Evolutionary conservation across 2,329 filamentous ascomycete species (phyloP), one percentile per base, ranked within the genome.

Genomic region (Aphanoascus verrucosus): DNA sequence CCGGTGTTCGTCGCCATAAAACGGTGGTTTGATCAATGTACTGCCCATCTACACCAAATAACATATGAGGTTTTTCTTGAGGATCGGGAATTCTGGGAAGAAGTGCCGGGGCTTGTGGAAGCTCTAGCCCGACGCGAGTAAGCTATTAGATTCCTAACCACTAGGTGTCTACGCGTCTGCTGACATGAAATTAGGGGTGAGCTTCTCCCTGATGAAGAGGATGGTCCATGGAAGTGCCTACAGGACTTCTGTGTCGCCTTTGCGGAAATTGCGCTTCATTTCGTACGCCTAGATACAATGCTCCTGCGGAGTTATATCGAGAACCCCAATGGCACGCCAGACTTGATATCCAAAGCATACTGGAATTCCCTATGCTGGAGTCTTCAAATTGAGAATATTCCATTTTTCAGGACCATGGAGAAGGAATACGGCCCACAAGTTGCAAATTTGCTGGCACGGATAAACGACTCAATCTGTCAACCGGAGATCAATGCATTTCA

Each of bases 11-110:
- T 62, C 28, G 62, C 65, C 2, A 59, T 74, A 11, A 72, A 70
- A 52, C 58, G 64, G 14, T 77, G 74, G 74, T 59, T 76, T 40
- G 64, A 67, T 19, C 61, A 67, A 8, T 72, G 70, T 50, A 60
- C 62, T 7, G 56, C 61, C 17, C 60, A 65, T 31, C 56, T 72
- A 19, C 61, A 69, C 37, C 63, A 61, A 17, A 56, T 74, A 3
- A 63, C 66, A 0, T 59, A 64, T 17, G 66, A 69, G 42, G 59
- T 68, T 5, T 63, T 69, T 37, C 53, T 63, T 7, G 67, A 72
- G 9, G 67, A 75, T 35, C 62, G 62, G 20, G 69, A 72, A 4
- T 73, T 76, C 55, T 76, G 74, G 73, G 66, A 71, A 32, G 64
- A 69, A 12, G 48, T 76, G 7, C 73, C 73, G 9, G 56, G 55